Evolutionary conservation across 2,329 filamentous ascomycete genomes (phyloP).

Genomic region (Lachnellula hyalina): DNA sequence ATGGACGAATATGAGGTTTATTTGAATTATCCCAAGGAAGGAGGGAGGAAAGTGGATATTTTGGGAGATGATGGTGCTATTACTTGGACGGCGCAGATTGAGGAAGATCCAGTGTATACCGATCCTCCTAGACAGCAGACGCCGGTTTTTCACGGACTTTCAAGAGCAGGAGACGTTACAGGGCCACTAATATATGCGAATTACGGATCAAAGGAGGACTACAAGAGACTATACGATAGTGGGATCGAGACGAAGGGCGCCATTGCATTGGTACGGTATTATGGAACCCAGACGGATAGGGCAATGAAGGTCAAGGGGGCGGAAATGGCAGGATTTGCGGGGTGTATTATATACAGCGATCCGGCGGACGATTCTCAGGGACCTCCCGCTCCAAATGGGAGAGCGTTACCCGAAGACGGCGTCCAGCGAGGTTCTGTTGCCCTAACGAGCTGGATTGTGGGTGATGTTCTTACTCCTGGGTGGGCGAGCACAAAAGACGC

Average conservation of each 20-base stretch:
- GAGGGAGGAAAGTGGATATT: slow-evolving; percentile 76
- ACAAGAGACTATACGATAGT: slow-evolving; percentile 62
- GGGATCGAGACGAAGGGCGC: slow-evolving; percentile 72
- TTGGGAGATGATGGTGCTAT: slow-evolving; percentile 61
- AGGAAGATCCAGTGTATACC: slow-evolving; percentile 70
- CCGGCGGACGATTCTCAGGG: slow-evolving; percentile 81
- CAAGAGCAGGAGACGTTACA: slow-evolving; percentile 76
- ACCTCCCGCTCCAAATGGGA: slow-evolving; percentile 67
- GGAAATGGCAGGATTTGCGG: slow-evolving; percentile 76
- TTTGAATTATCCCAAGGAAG: slow-evolving; percentile 78
- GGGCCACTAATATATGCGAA: slow-evolving; percentile 90
- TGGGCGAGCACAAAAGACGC: slow-evolving; percentile 66
- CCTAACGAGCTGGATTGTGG: slow-evolving; percentile 75
- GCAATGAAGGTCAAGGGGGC: slow-evolving; percentile 86
- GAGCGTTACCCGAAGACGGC: slow-evolving; percentile 73
- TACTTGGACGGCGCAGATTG: slow-evolving; percentile 73
- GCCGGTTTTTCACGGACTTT: slow-evolving; percentile 80
- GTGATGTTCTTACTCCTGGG: slow-evolving; percentile 88
- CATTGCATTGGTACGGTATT: slow-evolving; percentile 78
- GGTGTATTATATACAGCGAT: slow-evolving; percentile 90
- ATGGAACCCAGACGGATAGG: slow-evolving; percentile 66
- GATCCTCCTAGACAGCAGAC: slow-evolving; percentile 63
- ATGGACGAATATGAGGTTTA: slow-evolving; percentile 84
- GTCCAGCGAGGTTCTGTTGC: slow-evolving; percentile 80
- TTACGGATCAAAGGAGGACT: slow-evolving; percentile 82